These are phyloP conservation scores for Cyphellophora attinorum DNA, from an alignment of 2,329 filamentous ascomycete species.

Conservation along the genomic window DNA sequence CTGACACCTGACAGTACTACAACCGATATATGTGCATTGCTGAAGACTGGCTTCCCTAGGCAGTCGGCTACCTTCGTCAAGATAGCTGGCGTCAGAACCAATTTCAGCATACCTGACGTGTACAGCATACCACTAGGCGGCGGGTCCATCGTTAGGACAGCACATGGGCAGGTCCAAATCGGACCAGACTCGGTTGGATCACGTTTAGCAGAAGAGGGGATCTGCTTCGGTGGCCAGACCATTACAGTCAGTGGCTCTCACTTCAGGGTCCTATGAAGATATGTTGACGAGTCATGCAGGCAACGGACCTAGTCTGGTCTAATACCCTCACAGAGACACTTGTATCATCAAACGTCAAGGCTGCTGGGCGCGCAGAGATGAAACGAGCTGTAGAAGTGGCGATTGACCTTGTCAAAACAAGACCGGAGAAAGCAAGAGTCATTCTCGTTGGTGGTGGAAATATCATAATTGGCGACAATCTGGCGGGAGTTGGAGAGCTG, in stretches of 20 bases:
- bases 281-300: no score
- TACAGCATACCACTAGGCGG: constrained; percentile 49
- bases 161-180: constrained; percentile 27
- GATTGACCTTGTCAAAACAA: no score
- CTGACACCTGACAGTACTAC: constrained; percentile 32
- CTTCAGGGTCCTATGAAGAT: no score
- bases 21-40: constrained; percentile 47
- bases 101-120: constrained; percentile 49
- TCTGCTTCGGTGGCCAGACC: constrained; percentile 47
- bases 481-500: no score
- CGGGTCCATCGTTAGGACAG: constrained; percentile 34
- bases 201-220: constrained; percentile 42
- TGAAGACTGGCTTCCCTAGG: constrained; percentile 49
- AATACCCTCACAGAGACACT: no score
- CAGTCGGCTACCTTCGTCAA: constrained; percentile 50
- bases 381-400: no score
- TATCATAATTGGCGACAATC: no score
- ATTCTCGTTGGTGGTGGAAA: no score
- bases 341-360: no score
- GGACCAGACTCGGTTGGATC: constrained; percentile 55
- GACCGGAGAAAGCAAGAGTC: no score
- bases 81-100: constrained; percentile 49
- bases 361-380: no score
- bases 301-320: no score
- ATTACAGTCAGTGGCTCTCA: constrained; percentile 53